Evolutionary conservation across 139 green algal genomes (phyloP).

Genomic region (Haematococcus lacustris): DNA sequence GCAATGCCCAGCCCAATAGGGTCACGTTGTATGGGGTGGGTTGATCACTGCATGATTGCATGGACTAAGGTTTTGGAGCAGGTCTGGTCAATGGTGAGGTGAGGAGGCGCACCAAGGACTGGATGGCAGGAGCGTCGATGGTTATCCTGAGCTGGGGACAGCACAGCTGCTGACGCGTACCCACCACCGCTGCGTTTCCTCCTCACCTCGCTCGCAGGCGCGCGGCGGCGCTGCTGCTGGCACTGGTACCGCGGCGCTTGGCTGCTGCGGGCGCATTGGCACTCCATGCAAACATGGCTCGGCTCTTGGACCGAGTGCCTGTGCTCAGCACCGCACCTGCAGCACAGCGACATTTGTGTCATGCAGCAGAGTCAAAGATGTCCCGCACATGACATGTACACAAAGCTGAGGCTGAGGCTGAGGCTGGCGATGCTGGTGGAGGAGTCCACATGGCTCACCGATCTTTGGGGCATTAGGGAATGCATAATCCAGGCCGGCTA

Average conservation of each 20-base stretch:
- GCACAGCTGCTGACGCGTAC: no score
- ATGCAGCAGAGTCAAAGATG: not conserved
- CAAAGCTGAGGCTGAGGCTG: not conserved
- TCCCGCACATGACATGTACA: not conserved
- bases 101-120: no score
- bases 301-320: conserved; percentile 15
- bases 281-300: conserved; percentile 32
- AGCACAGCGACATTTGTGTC: not conserved
- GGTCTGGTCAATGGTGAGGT: no score
- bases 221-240: not conserved
- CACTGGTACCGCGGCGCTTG: not conserved
- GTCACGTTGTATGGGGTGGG: no score
- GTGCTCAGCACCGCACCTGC: conserved; percentile 24
- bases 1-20: no score
- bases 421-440: not conserved
- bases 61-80: no score
- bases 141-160: no score
- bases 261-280: not conserved
- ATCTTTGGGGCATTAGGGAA: conserved; percentile 36
- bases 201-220: no score
- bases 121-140: no score
- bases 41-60: no score
- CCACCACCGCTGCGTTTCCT: no score
- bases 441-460: conserved; percentile 11
- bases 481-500: conserved; percentile 31